Conservation (phyloP, 106 monocot genomes). For the Iris macrosiphon region DNA sequence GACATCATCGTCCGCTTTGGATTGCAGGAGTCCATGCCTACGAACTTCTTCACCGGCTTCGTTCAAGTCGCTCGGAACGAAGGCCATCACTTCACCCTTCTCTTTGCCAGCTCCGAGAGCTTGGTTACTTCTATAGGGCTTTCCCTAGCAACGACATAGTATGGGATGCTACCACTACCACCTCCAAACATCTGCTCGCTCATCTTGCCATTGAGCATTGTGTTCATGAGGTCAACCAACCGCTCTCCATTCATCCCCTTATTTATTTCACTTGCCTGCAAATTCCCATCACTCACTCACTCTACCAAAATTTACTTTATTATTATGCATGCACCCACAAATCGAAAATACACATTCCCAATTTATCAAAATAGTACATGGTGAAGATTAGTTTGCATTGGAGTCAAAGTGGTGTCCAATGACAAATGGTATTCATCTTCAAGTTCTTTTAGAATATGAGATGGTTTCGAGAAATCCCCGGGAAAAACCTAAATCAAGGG, state of each 20-base stretch:
- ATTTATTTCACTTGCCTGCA: too few species aligned
- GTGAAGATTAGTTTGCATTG: too few species aligned
- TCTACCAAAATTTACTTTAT: too few species aligned
- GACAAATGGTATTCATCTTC: too few species aligned
- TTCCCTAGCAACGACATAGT: constrained; percentile 81
- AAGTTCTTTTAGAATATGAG: too few species aligned
- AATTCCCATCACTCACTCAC: not conserved
- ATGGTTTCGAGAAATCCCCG: too few species aligned
- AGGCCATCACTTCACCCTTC: constrained; percentile 67
- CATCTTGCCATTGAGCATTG: constrained; percentile 92
- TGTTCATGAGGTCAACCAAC: constrained; percentile 73
- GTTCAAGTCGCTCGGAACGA: constrained; percentile 74
- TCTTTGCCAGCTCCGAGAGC: constrained; percentile 38
- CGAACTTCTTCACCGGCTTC: constrained; percentile 78
- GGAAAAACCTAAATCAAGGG: too few species aligned
- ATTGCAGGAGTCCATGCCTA: constrained; percentile 44
- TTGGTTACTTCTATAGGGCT: constrained; percentile 77
- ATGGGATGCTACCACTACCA: constrained; percentile 73
- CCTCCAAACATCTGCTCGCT: constrained; percentile 44
- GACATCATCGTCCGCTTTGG: constrained; percentile 89
- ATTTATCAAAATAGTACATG: too few species aligned
- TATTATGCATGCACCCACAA: too few species aligned
- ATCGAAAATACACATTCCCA: too few species aligned
- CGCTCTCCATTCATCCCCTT: not conserved
- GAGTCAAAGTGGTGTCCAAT: too few species aligned